phyloP scores from a whole-genome alignment of 2,329 filamentous ascomycete genomes.

The Rutstroemia sydowiana region DNA sequence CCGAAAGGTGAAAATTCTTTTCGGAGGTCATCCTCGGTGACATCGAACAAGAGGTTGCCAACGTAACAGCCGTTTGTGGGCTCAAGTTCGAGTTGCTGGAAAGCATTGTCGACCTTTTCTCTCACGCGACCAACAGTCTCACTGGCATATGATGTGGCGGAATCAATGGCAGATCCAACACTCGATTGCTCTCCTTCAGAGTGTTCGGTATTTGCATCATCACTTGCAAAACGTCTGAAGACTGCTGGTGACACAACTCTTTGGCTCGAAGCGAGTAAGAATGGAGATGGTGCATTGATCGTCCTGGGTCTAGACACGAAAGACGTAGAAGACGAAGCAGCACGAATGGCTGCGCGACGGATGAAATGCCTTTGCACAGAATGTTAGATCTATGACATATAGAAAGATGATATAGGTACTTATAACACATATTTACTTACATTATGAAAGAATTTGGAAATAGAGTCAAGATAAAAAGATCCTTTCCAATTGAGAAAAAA shows the following conservation, averaged over 20 bases:
- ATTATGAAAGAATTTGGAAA: background rate
- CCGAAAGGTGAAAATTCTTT: slow-evolving; percentile 53
- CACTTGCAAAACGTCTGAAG: slow-evolving; percentile 42
- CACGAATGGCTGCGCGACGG: slow-evolving; percentile 49
- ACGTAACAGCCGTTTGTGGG: slow-evolving; percentile 44
- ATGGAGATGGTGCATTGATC: slow-evolving; percentile 33
- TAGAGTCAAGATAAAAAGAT: slow-evolving; percentile 1
- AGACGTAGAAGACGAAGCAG: slow-evolving; percentile 36
- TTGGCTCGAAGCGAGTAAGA: slow-evolving; percentile 30
- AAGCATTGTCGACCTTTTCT: slow-evolving; percentile 7
- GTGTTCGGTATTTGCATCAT: slow-evolving; percentile 31
- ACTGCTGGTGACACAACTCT: slow-evolving; percentile 29
- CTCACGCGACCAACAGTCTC: slow-evolving; percentile 13
- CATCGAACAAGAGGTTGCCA: slow-evolving; percentile 64
- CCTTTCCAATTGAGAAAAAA: background rate
- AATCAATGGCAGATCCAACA: slow-evolving; percentile 20
- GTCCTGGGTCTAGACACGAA: slow-evolving; percentile 36
- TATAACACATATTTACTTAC: slow-evolving; percentile 17
- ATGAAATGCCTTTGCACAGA: slow-evolving; percentile 32
- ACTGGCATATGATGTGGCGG: slow-evolving; percentile 12
- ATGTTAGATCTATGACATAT: slow-evolving; percentile 5
- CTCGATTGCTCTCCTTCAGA: slow-evolving; percentile 24
- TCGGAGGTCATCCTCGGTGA: slow-evolving; percentile 52
- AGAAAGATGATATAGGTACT: slow-evolving; percentile 5
- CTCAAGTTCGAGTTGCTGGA: background rate